Conservation (phyloP, 352 stramenopile genomes). For the Globisporangium takayamanum region DNA sequence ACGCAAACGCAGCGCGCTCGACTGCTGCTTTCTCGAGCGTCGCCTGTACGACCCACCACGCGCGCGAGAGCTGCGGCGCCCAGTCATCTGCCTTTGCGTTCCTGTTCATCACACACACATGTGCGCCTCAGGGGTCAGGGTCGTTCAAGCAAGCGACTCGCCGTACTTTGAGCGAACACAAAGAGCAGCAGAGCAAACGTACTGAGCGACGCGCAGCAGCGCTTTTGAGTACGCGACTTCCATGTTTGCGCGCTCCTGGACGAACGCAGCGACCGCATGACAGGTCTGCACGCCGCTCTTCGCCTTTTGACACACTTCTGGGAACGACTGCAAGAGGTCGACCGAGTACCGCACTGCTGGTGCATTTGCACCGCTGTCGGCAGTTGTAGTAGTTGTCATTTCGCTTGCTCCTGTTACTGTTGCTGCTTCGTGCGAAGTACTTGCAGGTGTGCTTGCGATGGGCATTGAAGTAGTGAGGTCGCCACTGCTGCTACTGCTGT, state of each 20-base stretch:
- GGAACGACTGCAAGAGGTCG: constrained; percentile 66
- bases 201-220: constrained; percentile 58
- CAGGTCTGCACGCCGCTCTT: constrained; percentile 74
- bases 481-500: too few relatives aligned
- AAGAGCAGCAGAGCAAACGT: constrained; percentile 6
- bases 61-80: constrained; percentile 48
- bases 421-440: background rate
- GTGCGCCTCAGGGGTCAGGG: background rate
- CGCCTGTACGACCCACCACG: constrained; percentile 51
- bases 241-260: constrained; percentile 48
- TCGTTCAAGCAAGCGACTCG: background rate
- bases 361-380: background rate
- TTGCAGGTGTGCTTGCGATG: too few relatives aligned
- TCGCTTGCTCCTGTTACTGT: background rate
- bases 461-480: too few relatives aligned
- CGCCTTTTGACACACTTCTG: constrained; percentile 64
- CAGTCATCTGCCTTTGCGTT: constrained; percentile 61
- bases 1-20: constrained; percentile 51
- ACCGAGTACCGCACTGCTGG: constrained; percentile 34
- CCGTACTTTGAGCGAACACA: too few relatives aligned
- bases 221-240: constrained; percentile 60
- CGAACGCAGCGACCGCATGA: constrained; percentile 55
- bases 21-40: constrained; percentile 43
- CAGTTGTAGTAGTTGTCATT: background rate
- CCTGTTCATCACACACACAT: constrained; percentile 16